phyloP scores from a whole-genome alignment of 768 basidiomycete genomes.

The Mycena maculata region DNA sequence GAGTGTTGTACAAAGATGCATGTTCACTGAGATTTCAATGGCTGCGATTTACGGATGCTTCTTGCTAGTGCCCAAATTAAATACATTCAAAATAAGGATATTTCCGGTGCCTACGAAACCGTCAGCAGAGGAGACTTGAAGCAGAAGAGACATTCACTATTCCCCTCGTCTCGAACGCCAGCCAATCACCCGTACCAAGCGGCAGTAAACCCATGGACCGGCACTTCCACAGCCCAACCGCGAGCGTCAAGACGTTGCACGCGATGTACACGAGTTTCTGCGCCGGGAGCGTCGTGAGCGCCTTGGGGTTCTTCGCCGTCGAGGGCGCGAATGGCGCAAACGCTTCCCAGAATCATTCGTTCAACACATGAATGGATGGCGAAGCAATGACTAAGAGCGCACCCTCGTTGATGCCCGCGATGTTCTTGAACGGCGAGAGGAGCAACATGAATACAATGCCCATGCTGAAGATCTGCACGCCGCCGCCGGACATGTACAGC shows the following conservation, averaged over 20 bases:
- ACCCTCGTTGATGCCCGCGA: conserved; percentile 85
- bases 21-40: too few relatives aligned
- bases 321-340: conserved; percentile 83
- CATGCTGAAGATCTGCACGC: conserved; percentile 96
- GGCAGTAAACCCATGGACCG: conserved; percentile 92
- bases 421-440: conserved; percentile 85
- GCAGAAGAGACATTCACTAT: conserved; percentile 56
- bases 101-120: conserved; percentile 54
- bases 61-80: too few relatives aligned
- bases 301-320: conserved; percentile 58
- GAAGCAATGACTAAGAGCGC: conserved; percentile 40
- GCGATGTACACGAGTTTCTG: conserved; percentile 79
- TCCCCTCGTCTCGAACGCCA: conserved; percentile 90
- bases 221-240: conserved; percentile 93
- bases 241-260: conserved; percentile 83
- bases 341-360: conserved; percentile 59
- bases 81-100: conserved; percentile 49
- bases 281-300: conserved; percentile 67
- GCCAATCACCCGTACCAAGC: conserved; percentile 92
- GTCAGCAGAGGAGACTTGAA: not conserved
- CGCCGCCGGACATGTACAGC: conserved; percentile 98
- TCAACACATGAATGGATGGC: not conserved
- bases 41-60: too few relatives aligned
- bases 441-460: conserved; percentile 96
- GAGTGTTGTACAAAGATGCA: too few relatives aligned